Evolutionary conservation across 352 stramenopile species (phyloP).

Genomic region (Globisporangium cylindrosporum): DNA sequence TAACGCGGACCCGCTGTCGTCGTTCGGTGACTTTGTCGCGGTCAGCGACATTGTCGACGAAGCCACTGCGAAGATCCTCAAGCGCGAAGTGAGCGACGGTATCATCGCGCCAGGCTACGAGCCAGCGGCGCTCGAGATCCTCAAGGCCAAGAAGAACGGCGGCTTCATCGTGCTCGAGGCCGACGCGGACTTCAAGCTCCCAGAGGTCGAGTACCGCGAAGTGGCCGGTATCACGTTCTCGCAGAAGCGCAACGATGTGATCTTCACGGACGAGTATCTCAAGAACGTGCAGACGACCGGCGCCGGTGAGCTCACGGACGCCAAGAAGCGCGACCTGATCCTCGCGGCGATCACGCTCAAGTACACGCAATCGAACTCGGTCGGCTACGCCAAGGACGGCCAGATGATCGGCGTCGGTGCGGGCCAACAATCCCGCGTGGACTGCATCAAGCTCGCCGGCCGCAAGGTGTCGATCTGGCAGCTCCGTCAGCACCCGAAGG

Average conservation of each 20-base stretch:
- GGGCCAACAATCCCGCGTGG: conserved; percentile 98
- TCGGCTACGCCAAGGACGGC: conserved; percentile 98
- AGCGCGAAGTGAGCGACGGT: conserved; percentile 98
- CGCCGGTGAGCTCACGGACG: conserved; percentile 80
- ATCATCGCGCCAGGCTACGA: conserved; percentile 99
- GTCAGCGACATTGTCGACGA: conserved; percentile 98
- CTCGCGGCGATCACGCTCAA: conserved; percentile 99
- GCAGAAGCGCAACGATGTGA: conserved; percentile 97
- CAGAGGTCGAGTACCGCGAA: conserved; percentile 96
- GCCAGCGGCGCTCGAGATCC: conserved; percentile 95
- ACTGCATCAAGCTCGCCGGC: conserved; percentile 99
- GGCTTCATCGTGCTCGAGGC: conserved; percentile 99
- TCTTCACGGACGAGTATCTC: conserved; percentile 94
- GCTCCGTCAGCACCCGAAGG: conserved; percentile 97
- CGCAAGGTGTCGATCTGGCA: conserved; percentile 98
- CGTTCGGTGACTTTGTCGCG: conserved; percentile 99
- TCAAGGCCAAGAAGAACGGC: conserved; percentile 98
- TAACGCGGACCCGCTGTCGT: conserved; percentile 99
- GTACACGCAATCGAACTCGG: conserved; percentile 99
- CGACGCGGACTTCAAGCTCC: conserved; percentile 90
- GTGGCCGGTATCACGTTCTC: conserved; percentile 98
- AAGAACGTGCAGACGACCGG: conserved; percentile 90
- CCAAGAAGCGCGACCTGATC: conserved; percentile 96
- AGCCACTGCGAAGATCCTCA: conserved; percentile 96
- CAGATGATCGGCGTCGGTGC: conserved; percentile 99